Base-by-base conservation (phyloP, 164 flowering plant species). In the Stephania yunnanensis region DNA sequence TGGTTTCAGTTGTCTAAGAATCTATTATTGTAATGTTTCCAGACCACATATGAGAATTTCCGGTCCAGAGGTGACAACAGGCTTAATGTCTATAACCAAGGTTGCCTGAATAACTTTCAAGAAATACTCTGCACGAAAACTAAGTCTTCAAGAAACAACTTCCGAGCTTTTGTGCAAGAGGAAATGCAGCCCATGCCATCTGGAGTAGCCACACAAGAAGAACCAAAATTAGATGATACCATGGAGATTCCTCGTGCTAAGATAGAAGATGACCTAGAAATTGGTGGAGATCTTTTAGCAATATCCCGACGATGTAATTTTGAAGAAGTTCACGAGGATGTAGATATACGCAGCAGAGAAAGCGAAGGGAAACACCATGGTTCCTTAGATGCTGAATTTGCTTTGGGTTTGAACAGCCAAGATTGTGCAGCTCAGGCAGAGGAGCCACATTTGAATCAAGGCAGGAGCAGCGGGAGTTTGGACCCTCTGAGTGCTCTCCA, bases 21-120 rank as follows among this genome's bases (percentile, higher is more conserved):
- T 69, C 10, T 2, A 70, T 25, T 50, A 36, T 64, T 67, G n/a
- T 50, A 71, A 19, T 78, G 70, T 36, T 78, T 31, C 11, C 88
- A 95, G 99, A 95, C 97, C 22, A 93, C 98, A 29, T 92, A 90
- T 64, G 98, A 95, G 77, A 95, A 95, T 78, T 92, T 90, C 77
- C 88, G 98, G 61, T 89, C 89, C 82, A 88, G 91, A 87, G 84
- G 89, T 74, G 95, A 91, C 79, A 87, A 79, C 84, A 84, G 93
- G 85, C 74, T 80, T 69, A 91, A 90, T 78, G 91, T 86, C 68
- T 87, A 86, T 77, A 75, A 90, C 72, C 86, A 81, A 15, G 97
- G 98, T 72, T 92, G 97, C 74, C 12, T 83, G 25, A 86, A 75
- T 74, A 95, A 95, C 71, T 92, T 91, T 77, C 67, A 80, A 0